Conservation (phyloP, 2,329 filamentous ascomycete genomes). For the Xylariaceae sp. region DNA sequence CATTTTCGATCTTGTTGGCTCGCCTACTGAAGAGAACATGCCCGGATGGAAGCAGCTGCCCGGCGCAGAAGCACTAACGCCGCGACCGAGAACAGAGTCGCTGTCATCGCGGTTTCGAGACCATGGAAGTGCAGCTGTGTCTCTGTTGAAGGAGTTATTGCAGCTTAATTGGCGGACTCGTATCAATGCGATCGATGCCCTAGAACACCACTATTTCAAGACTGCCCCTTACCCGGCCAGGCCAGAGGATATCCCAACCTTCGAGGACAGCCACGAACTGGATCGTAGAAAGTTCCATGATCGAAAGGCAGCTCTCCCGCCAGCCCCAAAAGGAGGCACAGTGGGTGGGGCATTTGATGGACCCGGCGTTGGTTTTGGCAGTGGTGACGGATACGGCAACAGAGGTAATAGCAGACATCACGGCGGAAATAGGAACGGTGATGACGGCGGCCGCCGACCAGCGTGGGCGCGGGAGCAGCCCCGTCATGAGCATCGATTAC, state of each 20-base stretch:
- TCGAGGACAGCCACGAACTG: slow-evolving; percentile 95
- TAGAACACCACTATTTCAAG: slow-evolving; percentile 89
- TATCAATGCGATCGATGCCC: slow-evolving; percentile 88
- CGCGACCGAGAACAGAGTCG: slow-evolving; percentile 60
- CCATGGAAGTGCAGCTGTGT: slow-evolving; percentile 67
- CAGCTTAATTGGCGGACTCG: slow-evolving; percentile 84
- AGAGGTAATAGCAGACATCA: slow-evolving; percentile 44
- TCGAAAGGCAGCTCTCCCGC: slow-evolving; percentile 77
- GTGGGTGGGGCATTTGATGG: slow-evolving; percentile 64
- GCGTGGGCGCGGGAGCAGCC: slow-evolving; percentile 52
- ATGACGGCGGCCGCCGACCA: slow-evolving; percentile 43
- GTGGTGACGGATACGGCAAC: slow-evolving; percentile 49
- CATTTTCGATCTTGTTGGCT: slow-evolving; percentile 89
- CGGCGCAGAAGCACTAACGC: slow-evolving; percentile 69
- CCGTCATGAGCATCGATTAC: slow-evolving; percentile 39
- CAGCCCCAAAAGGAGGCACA: slow-evolving; percentile 85
- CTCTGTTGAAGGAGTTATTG: slow-evolving; percentile 75
- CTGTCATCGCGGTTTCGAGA: slow-evolving; percentile 72
- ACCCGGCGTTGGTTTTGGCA: slow-evolving; percentile 49
- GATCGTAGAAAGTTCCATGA: slow-evolving; percentile 88
- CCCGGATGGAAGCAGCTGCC: slow-evolving; percentile 82
- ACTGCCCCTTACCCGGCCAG: slow-evolving; percentile 71
- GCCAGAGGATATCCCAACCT: slow-evolving; percentile 82
- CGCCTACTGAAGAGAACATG: slow-evolving; percentile 87
- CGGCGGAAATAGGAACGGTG: slow-evolving; percentile 34